Conservation (phyloP, 2,329 filamentous ascomycete species). For the Apiospora koreana region DNA sequence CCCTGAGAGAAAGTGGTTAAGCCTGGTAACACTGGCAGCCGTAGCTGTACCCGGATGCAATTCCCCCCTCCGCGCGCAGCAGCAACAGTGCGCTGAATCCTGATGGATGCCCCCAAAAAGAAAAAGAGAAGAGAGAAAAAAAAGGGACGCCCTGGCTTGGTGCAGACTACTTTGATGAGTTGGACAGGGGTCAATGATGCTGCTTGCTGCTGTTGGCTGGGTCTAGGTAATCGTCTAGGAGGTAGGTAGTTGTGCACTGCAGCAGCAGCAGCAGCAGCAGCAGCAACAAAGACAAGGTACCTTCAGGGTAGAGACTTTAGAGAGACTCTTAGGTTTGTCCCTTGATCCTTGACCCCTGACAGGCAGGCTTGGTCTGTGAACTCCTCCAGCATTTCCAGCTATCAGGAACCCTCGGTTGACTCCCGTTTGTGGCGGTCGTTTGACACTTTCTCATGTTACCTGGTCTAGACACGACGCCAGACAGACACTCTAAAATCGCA, state of each 20-base stretch:
- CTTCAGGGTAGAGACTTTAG: background rate
- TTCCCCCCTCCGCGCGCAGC: constrained; percentile 10
- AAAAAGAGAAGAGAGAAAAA: background rate
- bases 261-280: background rate
- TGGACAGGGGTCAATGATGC: background rate
- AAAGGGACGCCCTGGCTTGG: constrained; percentile 7
- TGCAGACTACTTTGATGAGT: constrained; percentile 10
- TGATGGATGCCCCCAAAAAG: background rate
- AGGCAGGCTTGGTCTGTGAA: background rate
- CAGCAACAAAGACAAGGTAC: background rate
- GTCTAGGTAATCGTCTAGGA: background rate
- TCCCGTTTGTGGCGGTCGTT: constrained; percentile 7
- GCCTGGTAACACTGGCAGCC: constrained; percentile 28
- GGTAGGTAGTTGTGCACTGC: background rate
- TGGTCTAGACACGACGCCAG: constrained; percentile 8
- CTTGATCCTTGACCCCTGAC: background rate
- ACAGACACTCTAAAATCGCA: constrained; percentile 7
- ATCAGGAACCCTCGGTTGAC: constrained; percentile 7
- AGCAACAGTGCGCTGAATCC: constrained; percentile 8
- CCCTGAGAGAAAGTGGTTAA: constrained; percentile 25
- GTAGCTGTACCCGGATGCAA: constrained; percentile 19
- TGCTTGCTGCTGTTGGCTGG: constrained; percentile 1
- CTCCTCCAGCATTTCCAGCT: constrained; percentile 7
- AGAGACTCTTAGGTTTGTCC: background rate
- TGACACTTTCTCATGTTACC: constrained; percentile 10